Evolutionary conservation across 306 rosid species (phyloP), one percentile per base, ranked within the genome.

Genomic region (Gastrolobium villosum): DNA sequence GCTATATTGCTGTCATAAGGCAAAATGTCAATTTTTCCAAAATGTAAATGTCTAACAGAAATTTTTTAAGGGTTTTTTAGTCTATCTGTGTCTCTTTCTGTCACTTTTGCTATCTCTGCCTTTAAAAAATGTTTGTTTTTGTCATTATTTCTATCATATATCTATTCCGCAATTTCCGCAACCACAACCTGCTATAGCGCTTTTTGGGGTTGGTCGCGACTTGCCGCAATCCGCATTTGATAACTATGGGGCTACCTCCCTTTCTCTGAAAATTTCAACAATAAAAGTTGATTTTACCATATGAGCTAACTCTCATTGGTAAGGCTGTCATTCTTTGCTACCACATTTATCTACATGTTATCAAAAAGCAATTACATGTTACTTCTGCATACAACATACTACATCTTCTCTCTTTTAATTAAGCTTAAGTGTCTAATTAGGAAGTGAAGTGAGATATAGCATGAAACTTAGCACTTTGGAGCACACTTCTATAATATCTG

Each of bases 381-480:
- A 41, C 54, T 40, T 50, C 28, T 61, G 39, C 46, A 50, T 39
- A 20, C 15, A 4, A 7, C 50, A 52, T 39, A 20, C 15, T 7
- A 7, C 50, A 52, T 39, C 15, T 31, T 50, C 74, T 50, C 56
- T 64, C n/a, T 65, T 55, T 70, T 67, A 64, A 34, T 49, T 60
- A 61, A 46, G 14, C 62, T 55, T 32, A 39, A 57, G 34, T 13
- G n/a, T 4, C 28, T 65, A 37, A 26, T 28, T 44, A 26, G 70
- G n/a, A 55, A 55, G 36, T 72, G 41, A 44, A 57, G 37, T 45
- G 61, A 54, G 44, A 36, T 64, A 35, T 52, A n/a, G 31, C 66
- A 30, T 39, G 65, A 49, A 56, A 48, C 3, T 64, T 36, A 10
- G 10, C 31, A 65, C 34, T 48, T 65, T 76, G 30, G 67, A 72